A percentile compares a stretch with the other conserved stretches of the same genome.
phyloP scores from a whole-genome alignment of 345 rosid genomes.

The Chamaenerion angustifolium region DNA sequence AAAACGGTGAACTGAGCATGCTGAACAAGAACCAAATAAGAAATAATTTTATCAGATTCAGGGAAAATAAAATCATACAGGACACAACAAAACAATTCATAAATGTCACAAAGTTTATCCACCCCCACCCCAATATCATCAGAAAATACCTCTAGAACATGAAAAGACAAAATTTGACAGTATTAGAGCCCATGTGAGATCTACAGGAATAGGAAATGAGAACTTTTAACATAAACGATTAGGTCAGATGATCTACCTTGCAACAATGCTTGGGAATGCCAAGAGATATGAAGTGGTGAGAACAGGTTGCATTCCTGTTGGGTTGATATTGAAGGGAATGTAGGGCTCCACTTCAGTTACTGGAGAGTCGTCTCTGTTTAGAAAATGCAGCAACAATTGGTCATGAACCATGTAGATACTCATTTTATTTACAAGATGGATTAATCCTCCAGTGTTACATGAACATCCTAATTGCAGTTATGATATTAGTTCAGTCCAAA shows the following conservation, averaged over 20 bases:
- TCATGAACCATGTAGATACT: no score
- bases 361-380: slow-evolving; percentile 73
- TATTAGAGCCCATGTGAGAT: neutral
- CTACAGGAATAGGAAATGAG: no score
- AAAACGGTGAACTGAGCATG: slow-evolving; percentile 59
- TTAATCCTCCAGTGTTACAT: no score
- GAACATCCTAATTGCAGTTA: no score
- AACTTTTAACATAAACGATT: neutral
- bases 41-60: slow-evolving; percentile 1
- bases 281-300: slow-evolving; percentile 81
- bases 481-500: no score
- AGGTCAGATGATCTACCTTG: slow-evolving; percentile 30
- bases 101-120: neutral
- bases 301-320: slow-evolving; percentile 96
- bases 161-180: slow-evolving; percentile 1
- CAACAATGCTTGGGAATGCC: slow-evolving; percentile 85
- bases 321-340: slow-evolving; percentile 88
- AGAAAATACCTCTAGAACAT: neutral
- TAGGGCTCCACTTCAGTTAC: slow-evolving; percentile 91
- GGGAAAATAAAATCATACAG: no score
- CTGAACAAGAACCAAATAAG: slow-evolving; percentile 33
- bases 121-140: neutral
- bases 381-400: neutral
- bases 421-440: no score
- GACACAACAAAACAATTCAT: neutral